A percentile compares a stretch with the other conserved stretches of the same genome.
These are phyloP conservation scores for Cyphellophora europaea DNA, from an alignment of 2,329 filamentous ascomycete genomes.

Conservation along the genomic window DNA sequence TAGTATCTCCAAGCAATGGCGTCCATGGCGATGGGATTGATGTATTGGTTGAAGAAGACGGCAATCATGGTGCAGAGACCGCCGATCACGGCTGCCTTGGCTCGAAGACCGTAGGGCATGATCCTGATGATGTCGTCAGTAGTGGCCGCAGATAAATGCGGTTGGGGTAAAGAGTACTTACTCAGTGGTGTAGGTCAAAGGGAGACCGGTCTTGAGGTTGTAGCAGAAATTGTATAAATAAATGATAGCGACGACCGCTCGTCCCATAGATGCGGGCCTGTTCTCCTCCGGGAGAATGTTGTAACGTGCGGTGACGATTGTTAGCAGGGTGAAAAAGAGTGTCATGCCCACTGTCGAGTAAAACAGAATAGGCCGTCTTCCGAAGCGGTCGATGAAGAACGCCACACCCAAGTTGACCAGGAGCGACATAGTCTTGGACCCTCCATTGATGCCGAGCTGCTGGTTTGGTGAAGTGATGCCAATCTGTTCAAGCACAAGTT, in stretches of 20 bases:
- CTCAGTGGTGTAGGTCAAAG: slow-evolving; percentile 32
- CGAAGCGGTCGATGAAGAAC: slow-evolving; percentile 28
- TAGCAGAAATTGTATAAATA: slow-evolving; percentile 32
- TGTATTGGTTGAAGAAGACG: slow-evolving; percentile 27
- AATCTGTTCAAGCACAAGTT: slow-evolving; percentile 24
- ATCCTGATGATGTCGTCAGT: slow-evolving; percentile 23
- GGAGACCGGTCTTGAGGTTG: slow-evolving; percentile 25
- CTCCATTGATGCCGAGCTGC: slow-evolving; percentile 31
- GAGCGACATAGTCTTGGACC: slow-evolving; percentile 28
- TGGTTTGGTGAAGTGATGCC: slow-evolving; percentile 25
- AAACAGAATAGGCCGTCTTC: slow-evolving; percentile 33
- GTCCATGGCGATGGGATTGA: slow-evolving; percentile 25
- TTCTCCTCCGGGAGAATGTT: slow-evolving; percentile 17
- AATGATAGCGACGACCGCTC: slow-evolving; percentile 30
- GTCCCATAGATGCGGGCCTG: slow-evolving; percentile 20
- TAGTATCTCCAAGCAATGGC: slow-evolving; percentile 26
- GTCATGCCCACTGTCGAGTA: slow-evolving; percentile 16
- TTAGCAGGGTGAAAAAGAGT: slow-evolving; percentile 3
- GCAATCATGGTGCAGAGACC: slow-evolving; percentile 29
- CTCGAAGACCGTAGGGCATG: slow-evolving; percentile 37
- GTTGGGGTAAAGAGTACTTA: too few species aligned
- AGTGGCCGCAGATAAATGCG: too few species aligned
- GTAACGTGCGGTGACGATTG: slow-evolving; percentile 24
- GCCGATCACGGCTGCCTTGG: slow-evolving; percentile 32
- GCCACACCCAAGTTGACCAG: slow-evolving; percentile 26